Evolutionary conservation across 2,329 filamentous ascomycete genomes (phyloP).

Genomic region (Oidium heveae): DNA sequence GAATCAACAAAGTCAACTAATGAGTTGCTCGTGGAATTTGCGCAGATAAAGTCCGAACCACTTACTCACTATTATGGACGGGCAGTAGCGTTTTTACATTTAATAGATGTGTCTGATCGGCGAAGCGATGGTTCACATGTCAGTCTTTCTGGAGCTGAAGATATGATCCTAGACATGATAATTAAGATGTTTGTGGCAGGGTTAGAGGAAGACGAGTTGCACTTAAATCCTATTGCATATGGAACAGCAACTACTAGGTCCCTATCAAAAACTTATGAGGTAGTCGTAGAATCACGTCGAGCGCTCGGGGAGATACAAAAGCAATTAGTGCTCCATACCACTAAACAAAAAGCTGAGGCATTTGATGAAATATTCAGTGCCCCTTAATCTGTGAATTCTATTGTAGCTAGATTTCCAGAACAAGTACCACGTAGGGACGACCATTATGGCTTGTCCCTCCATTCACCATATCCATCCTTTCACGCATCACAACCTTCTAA

Average conservation of each 20-base stretch:
- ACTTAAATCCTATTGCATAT: too few species aligned
- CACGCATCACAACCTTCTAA: too few species aligned
- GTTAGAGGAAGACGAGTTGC: too few species aligned
- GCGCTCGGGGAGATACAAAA: background rate
- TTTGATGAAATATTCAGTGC: background rate
- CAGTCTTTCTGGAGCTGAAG: background rate
- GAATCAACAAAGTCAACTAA: background rate
- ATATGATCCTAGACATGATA: background rate
- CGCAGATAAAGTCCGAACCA: too few species aligned
- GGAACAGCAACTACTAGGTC: background rate
- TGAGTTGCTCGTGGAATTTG: background rate
- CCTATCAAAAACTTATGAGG: background rate
- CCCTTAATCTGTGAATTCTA: background rate
- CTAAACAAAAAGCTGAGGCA: background rate
- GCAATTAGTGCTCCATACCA: background rate
- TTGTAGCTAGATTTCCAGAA: background rate
- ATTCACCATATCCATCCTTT: too few species aligned
- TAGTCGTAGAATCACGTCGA: background rate
- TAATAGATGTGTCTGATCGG: background rate
- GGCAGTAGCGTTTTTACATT: background rate
- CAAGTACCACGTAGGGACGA: background rate
- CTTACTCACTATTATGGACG: too few species aligned
- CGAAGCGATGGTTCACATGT: background rate
- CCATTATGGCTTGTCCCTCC: too few species aligned
- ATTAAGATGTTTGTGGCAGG: background rate